These are phyloP conservation scores for Amanita molliuscula DNA, from an alignment of 768 basidiomycete species.

Conservation along the genomic window DNA sequence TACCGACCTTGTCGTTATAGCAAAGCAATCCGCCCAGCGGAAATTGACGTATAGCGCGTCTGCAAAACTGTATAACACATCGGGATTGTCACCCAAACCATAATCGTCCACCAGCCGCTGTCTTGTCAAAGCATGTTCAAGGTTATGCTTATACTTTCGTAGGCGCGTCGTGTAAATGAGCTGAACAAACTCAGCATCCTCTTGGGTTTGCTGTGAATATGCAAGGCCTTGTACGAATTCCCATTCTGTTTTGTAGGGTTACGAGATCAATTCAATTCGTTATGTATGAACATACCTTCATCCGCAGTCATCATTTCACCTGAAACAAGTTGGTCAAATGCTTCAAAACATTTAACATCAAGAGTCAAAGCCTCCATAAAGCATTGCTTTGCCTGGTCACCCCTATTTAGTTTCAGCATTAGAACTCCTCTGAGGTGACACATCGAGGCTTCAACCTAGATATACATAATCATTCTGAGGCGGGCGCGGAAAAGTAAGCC, in stretches of 20 bases:
- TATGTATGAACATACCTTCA: slow-evolving; percentile 59
- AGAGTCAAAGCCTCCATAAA: slow-evolving; percentile 93
- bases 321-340: slow-evolving; percentile 81
- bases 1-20: slow-evolving; percentile 68
- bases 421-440: slow-evolving; percentile 89
- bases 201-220: slow-evolving; percentile 73
- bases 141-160: slow-evolving; percentile 79
- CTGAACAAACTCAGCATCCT: slow-evolving; percentile 86
- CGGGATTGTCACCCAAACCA: slow-evolving; percentile 82
- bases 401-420: slow-evolving; percentile 89
- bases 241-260: slow-evolving; percentile 59
- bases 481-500: slow-evolving; percentile 6
- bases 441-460: slow-evolving; percentile 92
- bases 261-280: background rate
- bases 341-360: slow-evolving; percentile 96
- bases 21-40: slow-evolving; percentile 91
- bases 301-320: slow-evolving; percentile 95
- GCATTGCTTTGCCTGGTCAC: slow-evolving; percentile 84
- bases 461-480: slow-evolving; percentile 1
- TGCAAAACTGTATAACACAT: slow-evolving; percentile 84
- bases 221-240: slow-evolving; percentile 83
- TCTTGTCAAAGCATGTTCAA: slow-evolving; percentile 75
- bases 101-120: slow-evolving; percentile 76
- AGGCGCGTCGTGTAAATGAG: slow-evolving; percentile 89
- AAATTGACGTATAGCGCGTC: slow-evolving; percentile 84